Evolutionary conservation across 345 rosid genomes (phyloP).

Genomic region (Citropsis articulata): DNA sequence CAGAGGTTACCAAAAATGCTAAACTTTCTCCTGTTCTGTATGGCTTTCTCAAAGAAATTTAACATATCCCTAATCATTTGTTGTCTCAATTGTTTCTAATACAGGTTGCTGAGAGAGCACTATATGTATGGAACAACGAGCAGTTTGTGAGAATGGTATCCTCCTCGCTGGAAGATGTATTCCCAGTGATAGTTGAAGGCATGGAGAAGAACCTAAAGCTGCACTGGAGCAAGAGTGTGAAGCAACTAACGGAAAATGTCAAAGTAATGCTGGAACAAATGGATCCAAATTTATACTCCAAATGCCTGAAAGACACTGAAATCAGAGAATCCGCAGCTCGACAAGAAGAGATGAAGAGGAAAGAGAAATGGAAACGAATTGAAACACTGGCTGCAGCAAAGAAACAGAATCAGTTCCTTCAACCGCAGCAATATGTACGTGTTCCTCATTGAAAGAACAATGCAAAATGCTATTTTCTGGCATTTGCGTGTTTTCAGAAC

Average conservation of each 20-base stretch:
- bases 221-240: conserved; percentile 67
- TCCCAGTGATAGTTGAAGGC: conserved; percentile 52
- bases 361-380: conserved; percentile 46
- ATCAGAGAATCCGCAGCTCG: conserved; percentile 27
- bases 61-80: not conserved
- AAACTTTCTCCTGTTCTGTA: not conserved
- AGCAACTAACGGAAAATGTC: conserved; percentile 53
- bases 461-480: not conserved
- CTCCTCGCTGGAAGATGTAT: conserved; percentile 47
- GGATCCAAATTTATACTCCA: conserved; percentile 40
- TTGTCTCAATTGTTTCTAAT: not conserved
- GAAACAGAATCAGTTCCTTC: conserved; percentile 25
- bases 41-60: not conserved
- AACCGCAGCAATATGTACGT: conserved; percentile 6
- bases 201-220: conserved; percentile 54
- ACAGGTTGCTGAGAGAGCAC: conserved; percentile 64
- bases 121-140: conserved; percentile 62
- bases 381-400: conserved; percentile 42
- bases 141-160: conserved; percentile 58
- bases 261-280: conserved; percentile 51
- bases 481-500: not conserved
- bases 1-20: conserved; percentile 40
- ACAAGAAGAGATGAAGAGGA: conserved; percentile 34
- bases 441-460: conserved; percentile 25
- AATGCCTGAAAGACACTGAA: conserved; percentile 29